phyloP scores from a whole-genome alignment of 2,329 filamentous ascomycete genomes.

The Xylariaceae sp. region DNA sequence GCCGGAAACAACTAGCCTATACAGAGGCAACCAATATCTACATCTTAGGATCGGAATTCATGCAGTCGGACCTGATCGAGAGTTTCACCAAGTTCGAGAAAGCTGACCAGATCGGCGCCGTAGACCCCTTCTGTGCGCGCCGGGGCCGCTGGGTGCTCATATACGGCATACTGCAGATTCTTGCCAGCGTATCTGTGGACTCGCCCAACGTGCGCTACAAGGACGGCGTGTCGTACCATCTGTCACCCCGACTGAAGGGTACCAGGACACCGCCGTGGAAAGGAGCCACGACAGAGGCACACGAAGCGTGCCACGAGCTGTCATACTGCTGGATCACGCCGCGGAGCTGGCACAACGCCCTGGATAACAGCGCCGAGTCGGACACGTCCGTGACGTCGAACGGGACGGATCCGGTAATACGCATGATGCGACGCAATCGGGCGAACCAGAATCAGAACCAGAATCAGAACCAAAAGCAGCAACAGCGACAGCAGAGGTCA shows the following conservation, averaged over 20 bases:
- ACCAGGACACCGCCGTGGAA: constrained; percentile 52
- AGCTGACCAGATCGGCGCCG: constrained; percentile 41
- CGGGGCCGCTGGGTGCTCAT: constrained; percentile 57
- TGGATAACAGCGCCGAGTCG: constrained; percentile 20
- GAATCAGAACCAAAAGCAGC: too few species aligned
- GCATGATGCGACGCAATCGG: constrained; percentile 26
- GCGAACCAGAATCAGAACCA: constrained; percentile 17
- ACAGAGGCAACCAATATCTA: constrained; percentile 57
- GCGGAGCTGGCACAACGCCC: constrained; percentile 34
- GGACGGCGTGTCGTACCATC: constrained; percentile 49
- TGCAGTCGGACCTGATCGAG: constrained; percentile 49
- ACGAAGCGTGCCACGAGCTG: constrained; percentile 42
- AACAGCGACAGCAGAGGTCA: too few species aligned
- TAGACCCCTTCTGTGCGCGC: constrained; percentile 51
- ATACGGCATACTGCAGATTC: constrained; percentile 54
- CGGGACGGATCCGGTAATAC: constrained; percentile 18
- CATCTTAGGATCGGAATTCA: constrained; percentile 47
- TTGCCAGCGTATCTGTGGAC: constrained; percentile 55
- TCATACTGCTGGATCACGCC: constrained; percentile 48
- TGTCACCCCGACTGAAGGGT: constrained; percentile 48
- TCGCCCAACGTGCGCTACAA: constrained; percentile 47
- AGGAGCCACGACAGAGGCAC: constrained; percentile 21
- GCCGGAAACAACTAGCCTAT: constrained; percentile 51
- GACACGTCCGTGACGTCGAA: constrained; percentile 17
- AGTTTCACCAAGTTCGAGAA: constrained; percentile 54